phyloP scores from a whole-genome alignment of 148 eudicot genomes.

The Simmondsia chinensis region DNA sequence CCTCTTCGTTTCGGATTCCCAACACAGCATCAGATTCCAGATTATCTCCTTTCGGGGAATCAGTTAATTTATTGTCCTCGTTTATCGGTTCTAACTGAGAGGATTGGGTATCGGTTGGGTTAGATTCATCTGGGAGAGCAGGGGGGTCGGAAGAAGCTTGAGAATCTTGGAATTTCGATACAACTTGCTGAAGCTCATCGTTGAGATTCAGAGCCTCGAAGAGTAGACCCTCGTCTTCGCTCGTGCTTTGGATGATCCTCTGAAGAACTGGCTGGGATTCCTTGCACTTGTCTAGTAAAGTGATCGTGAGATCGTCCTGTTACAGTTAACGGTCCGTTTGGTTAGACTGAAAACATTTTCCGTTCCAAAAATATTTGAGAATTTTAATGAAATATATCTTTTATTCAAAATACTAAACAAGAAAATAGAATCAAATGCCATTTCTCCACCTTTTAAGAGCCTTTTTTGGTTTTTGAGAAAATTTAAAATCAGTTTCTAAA shows the following conservation, averaged over 20 bases:
- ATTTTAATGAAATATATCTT: no score
- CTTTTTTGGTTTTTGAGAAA: no score
- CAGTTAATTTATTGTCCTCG: slow-evolving; percentile 6
- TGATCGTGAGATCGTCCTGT: slow-evolving; percentile 81
- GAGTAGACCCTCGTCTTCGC: slow-evolving; percentile 73
- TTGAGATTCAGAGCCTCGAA: slow-evolving; percentile 88
- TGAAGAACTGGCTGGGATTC: slow-evolving; percentile 70
- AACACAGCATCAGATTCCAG: slow-evolving; percentile 8
- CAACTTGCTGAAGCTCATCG: slow-evolving; percentile 75
- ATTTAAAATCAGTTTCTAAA: no score
- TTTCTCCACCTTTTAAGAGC: no score
- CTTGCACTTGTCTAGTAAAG: slow-evolving; percentile 88
- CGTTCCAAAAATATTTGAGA: no score
- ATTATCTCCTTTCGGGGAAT: slow-evolving; percentile 5
- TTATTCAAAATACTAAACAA: no score
- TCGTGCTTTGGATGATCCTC: slow-evolving; percentile 62
- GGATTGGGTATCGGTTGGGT: slow-evolving; percentile 7
- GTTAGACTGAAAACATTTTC: neutral
- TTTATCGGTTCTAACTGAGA: slow-evolving; percentile 7
- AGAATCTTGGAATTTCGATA: slow-evolving; percentile 53
- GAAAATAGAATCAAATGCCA: no score
- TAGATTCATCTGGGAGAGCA: slow-evolving; percentile 10
- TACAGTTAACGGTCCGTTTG: slow-evolving; percentile 6
- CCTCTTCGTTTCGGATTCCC: no score
- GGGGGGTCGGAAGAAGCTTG: slow-evolving; percentile 26